These are phyloP conservation scores for Marasmius sp. DNA, from an alignment of 1,284 basidiomycete genomes.

Conservation along the genomic window DNA sequence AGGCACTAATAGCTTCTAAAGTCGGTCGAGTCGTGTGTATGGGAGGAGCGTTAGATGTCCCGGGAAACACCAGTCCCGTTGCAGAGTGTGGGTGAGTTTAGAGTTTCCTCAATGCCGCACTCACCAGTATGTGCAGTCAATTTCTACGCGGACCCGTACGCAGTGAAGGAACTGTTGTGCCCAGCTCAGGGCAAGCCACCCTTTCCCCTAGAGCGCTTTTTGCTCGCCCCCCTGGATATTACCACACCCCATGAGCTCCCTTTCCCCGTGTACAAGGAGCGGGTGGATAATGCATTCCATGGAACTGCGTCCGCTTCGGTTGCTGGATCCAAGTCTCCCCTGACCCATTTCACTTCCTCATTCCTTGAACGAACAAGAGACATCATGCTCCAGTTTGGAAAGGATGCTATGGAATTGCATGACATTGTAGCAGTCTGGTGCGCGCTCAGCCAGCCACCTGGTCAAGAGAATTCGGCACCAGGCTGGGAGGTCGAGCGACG, in stretches of 20 bases:
- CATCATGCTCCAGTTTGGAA: constrained; percentile 70
- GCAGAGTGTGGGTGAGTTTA: constrained; percentile 65
- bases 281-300: constrained; percentile 57
- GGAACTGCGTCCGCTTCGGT: constrained; percentile 46
- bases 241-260: constrained; percentile 79
- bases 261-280: constrained; percentile 59
- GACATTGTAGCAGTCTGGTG: constrained; percentile 84
- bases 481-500: constrained; percentile 58
- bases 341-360: constrained; percentile 77
- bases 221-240: constrained; percentile 79
- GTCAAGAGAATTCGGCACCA: constrained; percentile 24
- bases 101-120: background rate
- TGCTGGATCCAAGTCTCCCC: constrained; percentile 44
- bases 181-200: constrained; percentile 35
- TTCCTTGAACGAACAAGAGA: constrained; percentile 77
- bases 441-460: constrained; percentile 66
- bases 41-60: constrained; percentile 96
- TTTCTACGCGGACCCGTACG: constrained; percentile 91
- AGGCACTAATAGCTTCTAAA: constrained; percentile 53
- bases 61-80: constrained; percentile 83
- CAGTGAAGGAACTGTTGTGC: constrained; percentile 66
- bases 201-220: constrained; percentile 63
- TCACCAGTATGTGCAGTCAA: constrained; percentile 64
- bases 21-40: constrained; percentile 83
- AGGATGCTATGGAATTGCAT: constrained; percentile 84